A percentile compares a stretch with the other conserved stretches of the same genome.
Conservation (phyloP, 139 green algal genomes). For the Pleodorina starrii region DNA sequence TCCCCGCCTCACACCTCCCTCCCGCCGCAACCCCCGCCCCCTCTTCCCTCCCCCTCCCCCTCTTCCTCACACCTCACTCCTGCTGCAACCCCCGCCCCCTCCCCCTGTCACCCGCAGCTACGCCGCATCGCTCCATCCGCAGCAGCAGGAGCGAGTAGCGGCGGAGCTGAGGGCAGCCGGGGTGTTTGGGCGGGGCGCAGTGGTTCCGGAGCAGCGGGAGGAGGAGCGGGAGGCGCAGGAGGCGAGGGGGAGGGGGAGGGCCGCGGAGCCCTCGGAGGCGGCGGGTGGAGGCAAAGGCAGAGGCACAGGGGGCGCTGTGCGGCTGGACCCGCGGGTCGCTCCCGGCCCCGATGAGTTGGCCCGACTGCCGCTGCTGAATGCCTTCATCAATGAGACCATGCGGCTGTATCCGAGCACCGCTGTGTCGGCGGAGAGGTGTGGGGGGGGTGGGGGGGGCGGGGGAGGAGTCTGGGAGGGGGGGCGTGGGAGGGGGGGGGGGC, state of each 20-base stretch:
- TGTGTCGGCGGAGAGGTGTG: slow-evolving; percentile 15
- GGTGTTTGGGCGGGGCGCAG: slow-evolving; percentile 6
- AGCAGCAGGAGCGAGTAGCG: slow-evolving; percentile 13
- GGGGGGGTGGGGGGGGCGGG: neutral
- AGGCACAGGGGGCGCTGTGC: neutral
- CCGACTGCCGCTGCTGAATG: slow-evolving; percentile 28
- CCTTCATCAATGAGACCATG: slow-evolving; percentile 37
- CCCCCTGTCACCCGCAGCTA: neutral
- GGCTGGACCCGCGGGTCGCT: neutral
- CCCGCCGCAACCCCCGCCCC: too few species aligned
- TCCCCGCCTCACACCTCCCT: too few species aligned
- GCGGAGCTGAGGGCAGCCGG: slow-evolving; percentile 13
- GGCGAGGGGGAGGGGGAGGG: neutral
- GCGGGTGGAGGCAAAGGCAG: neutral
- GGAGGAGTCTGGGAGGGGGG: neutral
- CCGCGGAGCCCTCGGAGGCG: neutral
- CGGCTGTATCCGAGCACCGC: neutral
- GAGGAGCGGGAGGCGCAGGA: neutral
- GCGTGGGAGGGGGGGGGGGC: neutral
- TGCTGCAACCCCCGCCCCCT: too few species aligned
- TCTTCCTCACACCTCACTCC: too few species aligned
- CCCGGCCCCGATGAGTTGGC: slow-evolving; percentile 24
- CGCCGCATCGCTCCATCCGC: slow-evolving; percentile 9
- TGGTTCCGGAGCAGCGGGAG: slow-evolving; percentile 3
- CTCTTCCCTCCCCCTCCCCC: too few species aligned